Conservation (phyloP, 176 grass and related monocot species). For the Puccinellia tenuiflora region DNA sequence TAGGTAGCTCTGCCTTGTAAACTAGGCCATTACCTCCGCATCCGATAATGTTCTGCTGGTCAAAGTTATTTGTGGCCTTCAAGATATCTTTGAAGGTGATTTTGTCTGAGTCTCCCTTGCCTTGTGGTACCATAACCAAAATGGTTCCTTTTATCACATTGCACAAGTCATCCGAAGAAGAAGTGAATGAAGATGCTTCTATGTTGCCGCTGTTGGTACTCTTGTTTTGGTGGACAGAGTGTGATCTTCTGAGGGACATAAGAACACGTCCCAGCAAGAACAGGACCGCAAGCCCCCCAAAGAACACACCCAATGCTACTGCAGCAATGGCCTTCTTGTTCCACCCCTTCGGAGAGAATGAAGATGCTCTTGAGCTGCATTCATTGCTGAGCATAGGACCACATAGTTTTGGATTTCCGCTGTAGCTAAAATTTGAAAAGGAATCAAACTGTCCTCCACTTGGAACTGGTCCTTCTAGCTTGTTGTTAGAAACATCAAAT, state of each 20-base stretch:
- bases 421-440: conserved; percentile 59
- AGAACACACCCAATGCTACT: conserved; percentile 57
- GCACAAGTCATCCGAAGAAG: conserved; percentile 26
- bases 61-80: conserved; percentile 84
- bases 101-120: conserved; percentile 49
- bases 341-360: neutral
- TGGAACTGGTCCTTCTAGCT: conserved; percentile 63
- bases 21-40: conserved; percentile 88
- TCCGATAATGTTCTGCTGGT: conserved; percentile 74
- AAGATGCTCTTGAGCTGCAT: neutral
- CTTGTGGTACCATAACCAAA: conserved; percentile 54
- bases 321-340: conserved; percentile 44
- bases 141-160: conserved; percentile 39
- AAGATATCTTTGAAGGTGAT: conserved; percentile 59
- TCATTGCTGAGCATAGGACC: conserved; percentile 29
- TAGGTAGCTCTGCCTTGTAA: conserved; percentile 62
- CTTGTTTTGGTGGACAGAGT: conserved; percentile 29
- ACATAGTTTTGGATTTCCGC: conserved; percentile 58
- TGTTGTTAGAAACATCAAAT: conserved; percentile 68
- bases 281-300: conserved; percentile 45
- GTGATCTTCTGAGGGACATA: conserved; percentile 33
- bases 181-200: conserved; percentile 49
- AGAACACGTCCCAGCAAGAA: conserved; percentile 47
- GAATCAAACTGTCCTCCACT: conserved; percentile 52
- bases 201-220: conserved; percentile 26